These are phyloP conservation scores for Linum tenue DNA, from an alignment of 345 rosid genomes.

Conservation along the genomic window DNA sequence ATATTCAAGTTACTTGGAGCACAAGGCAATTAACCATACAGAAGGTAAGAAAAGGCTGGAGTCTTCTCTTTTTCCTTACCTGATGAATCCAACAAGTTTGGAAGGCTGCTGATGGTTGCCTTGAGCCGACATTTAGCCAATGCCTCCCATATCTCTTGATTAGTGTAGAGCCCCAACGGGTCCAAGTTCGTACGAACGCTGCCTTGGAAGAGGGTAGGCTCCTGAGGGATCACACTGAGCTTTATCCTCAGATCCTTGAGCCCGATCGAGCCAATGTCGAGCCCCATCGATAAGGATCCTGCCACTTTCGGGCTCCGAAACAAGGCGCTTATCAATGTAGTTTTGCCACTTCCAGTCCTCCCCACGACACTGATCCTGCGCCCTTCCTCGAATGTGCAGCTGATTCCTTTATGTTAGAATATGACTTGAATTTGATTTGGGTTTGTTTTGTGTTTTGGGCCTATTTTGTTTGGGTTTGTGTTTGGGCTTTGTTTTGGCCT, in stretches of 20 bases:
- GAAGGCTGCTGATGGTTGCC: slow-evolving; percentile 42
- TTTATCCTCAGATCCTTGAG: slow-evolving; percentile 75
- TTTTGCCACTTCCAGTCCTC: slow-evolving; percentile 89
- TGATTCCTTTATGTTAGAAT: slow-evolving; percentile 80
- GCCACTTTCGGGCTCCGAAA: slow-evolving; percentile 83
- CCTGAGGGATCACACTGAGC: slow-evolving; percentile 97
- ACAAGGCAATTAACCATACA: not conserved
- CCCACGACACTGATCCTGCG: slow-evolving; percentile 81
- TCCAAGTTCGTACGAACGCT: slow-evolving; percentile 75
- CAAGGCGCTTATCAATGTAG: slow-evolving; percentile 75
- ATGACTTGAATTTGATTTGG: too few relatives aligned
- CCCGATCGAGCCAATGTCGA: slow-evolving; percentile 70
- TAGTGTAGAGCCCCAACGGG: slow-evolving; percentile 67
- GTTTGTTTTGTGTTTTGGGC: too few relatives aligned
- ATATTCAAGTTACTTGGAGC: not conserved
- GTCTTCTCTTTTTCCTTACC: slow-evolving; percentile 16
- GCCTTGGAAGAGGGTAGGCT: slow-evolving; percentile 78
- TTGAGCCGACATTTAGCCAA: slow-evolving; percentile 74
- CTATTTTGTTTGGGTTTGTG: too few relatives aligned
- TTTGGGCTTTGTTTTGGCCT: too few relatives aligned
- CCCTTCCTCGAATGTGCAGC: slow-evolving; percentile 64
- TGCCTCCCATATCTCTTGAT: slow-evolving; percentile 78
- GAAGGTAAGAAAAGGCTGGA: not conserved
- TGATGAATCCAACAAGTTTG: slow-evolving; percentile 55
- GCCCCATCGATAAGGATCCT: slow-evolving; percentile 56